Evolutionary conservation across 768 basidiomycete species (phyloP), one percentile per base, ranked within the genome.

Genomic region (Leccinum sublutescens): DNA sequence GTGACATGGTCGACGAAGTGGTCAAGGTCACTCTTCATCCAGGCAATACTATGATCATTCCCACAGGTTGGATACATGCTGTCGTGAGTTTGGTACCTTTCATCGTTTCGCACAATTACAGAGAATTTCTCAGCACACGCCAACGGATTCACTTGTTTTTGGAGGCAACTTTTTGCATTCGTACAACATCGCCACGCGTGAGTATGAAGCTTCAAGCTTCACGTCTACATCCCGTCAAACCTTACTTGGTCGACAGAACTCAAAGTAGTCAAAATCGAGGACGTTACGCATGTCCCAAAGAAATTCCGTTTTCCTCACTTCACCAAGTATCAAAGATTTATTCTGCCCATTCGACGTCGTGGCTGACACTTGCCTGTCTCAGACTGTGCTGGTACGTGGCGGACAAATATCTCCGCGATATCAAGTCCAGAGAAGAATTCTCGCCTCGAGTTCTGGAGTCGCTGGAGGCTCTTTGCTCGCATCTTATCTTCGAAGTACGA

Each of bases 161-260:
- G 96, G 96, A 1, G 96, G 96, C 40, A 99, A 99, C 74, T 99
- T 98, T 71, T 73, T 99, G 52, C 96, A 99, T 74, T 95, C 94
- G 8, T 94, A 89, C 73, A 87, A 93, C 66, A 84, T 96, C 48
- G 79, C 82, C 1, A 93, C 88, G 3, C 95, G 95, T 95, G 74
- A 64, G 91, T 74, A 3, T 17, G 5, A 55, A 31, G 33, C 27
- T 17, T 31, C 10, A 38, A 34, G 43, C 23, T n/a, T 34, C 10
- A 38, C 29, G 19, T 7, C 7, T 17, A 9, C 21, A 64, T 56
- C 51, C 51, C 59, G 25, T 55, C 34, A 31, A 45, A 17, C 25
- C 61, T 74, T 48, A 65, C 15, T 21, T 12, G 53, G 50, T 12
- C 43, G 34, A 55, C 73, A 96, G 94, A 99, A 75, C 79, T 98